A percentile compares a stretch with the other conserved stretches of the same genome.
phyloP scores from a whole-genome alignment of 257 asterid species.

The Paraleonurus japonicus region DNA sequence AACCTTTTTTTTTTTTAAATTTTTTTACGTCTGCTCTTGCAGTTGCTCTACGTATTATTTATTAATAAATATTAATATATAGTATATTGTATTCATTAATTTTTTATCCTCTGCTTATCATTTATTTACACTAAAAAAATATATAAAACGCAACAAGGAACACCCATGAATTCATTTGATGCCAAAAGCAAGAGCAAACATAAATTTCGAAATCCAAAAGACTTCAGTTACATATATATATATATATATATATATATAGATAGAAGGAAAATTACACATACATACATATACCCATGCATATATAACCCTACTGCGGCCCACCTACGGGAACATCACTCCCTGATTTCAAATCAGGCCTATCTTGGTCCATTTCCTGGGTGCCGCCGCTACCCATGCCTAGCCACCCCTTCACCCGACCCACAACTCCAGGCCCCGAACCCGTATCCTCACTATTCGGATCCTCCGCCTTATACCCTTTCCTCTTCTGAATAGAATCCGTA shows the following conservation, averaged over 20 bases:
- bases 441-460: slow-evolving; percentile 35
- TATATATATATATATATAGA: too few species aligned
- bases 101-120: too few species aligned
- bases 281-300: not conserved
- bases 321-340: not conserved
- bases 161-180: too few species aligned
- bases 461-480: slow-evolving; percentile 25
- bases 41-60: too few species aligned
- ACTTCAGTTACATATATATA: not conserved
- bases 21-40: too few species aligned
- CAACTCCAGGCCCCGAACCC: slow-evolving; percentile 46
- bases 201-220: not conserved
- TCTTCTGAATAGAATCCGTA: slow-evolving; percentile 37
- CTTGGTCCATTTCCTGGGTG: slow-evolving; percentile 16
- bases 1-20: too few species aligned
- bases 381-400: slow-evolving; percentile 53
- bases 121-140: too few species aligned
- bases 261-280: not conserved
- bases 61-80: too few species aligned
- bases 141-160: too few species aligned
- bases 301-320: not conserved
- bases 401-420: slow-evolving; percentile 63
- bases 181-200: not conserved
- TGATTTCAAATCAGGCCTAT: not conserved
- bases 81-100: too few species aligned